Base-by-base conservation (phyloP, 805 yeast species). In the Peterozyma xylosa region DNA sequence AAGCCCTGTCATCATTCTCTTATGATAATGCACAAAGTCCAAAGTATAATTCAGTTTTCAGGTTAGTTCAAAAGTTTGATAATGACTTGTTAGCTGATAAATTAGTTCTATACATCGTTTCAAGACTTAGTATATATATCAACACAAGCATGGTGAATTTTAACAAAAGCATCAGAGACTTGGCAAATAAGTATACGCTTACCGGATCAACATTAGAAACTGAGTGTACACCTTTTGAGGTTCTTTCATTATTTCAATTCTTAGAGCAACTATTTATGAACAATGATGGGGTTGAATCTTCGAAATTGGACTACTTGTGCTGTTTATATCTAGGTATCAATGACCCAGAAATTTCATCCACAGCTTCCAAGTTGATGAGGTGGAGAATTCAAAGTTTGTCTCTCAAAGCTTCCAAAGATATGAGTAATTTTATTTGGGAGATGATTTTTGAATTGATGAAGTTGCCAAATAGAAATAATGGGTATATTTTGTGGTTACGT, bases 401-500 rank as follows among this genome's bases (percentile, higher is more conserved):
- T 35, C 52, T 41, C 13, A 32, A 32, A 1, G 35, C 48, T 1
- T 45, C 50, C 17, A 39, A 37, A 2, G 29, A 45, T 0, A 51
- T 66, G 17, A 61, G 63, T 38, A n/a, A 37, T 3, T 54, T 63
- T 7, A 50, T 70, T 5, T 81, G 87, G 87, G 51, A 61, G 2
- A 47, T 68, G 2, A 62, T 81, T 9, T 68, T 64, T 42, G 46
- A 51, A 0, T 55, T 78, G 14, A 55, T 63, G 38, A 48, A 49
- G 2, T 58, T 73, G 0, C 40, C 42, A 35, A 52, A 46, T 30
- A 58, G 53, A 10, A 63, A 71, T 9, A 70, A 70, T 50, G 78
- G 74, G 0, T 73, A 67, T 44, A 63, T 76, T 9, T 64, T 80
- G 17, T 76, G 86, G 78, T 57, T 83, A 35, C 68, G 87, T 43